phyloP scores from a whole-genome alignment of 164 flowering plant species.

The Chimonanthus praecox region DNA sequence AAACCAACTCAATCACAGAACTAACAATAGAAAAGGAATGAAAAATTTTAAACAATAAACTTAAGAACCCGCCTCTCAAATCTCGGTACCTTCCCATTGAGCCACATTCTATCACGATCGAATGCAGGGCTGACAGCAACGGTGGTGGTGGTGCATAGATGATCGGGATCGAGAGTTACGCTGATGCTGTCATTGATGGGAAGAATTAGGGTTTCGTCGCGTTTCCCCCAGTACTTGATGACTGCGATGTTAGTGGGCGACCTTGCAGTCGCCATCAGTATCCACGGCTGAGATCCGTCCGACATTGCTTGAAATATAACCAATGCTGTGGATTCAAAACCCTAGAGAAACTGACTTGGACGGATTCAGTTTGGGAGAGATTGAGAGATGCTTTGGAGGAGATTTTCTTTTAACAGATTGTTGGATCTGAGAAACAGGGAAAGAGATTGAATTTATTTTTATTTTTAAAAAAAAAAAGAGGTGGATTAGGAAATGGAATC shows the following conservation, averaged over 20 bases:
- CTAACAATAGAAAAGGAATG: not conserved
- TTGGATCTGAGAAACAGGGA: too few relatives aligned
- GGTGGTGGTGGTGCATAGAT: conserved; percentile 93
- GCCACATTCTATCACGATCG: conserved; percentile 87
- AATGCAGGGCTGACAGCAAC: conserved; percentile 88
- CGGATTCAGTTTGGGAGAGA: not conserved
- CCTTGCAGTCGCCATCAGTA: conserved; percentile 72
- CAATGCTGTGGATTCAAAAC: not conserved
- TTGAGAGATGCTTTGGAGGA: too few relatives aligned
- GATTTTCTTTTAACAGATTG: too few relatives aligned
- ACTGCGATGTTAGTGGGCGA: conserved; percentile 97
- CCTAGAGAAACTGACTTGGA: not conserved
- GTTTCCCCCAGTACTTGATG: conserved; percentile 97
- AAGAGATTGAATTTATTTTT: too few relatives aligned
- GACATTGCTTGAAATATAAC: not conserved
- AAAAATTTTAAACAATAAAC: not conserved
- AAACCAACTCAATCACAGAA: not conserved
- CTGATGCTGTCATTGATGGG: conserved; percentile 95
- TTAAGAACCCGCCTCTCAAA: too few relatives aligned
- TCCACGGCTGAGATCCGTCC: conserved; percentile 39
- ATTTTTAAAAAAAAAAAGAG: too few relatives aligned
- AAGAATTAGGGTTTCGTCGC: conserved; percentile 81
- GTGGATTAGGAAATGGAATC: too few relatives aligned
- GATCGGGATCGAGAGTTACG: conserved; percentile 86
- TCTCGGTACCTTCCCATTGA: conserved; percentile 74